These are phyloP conservation scores for Xylaria nigripes DNA, from an alignment of 495 filamentous ascomycete genomes.

Conservation along the genomic window DNA sequence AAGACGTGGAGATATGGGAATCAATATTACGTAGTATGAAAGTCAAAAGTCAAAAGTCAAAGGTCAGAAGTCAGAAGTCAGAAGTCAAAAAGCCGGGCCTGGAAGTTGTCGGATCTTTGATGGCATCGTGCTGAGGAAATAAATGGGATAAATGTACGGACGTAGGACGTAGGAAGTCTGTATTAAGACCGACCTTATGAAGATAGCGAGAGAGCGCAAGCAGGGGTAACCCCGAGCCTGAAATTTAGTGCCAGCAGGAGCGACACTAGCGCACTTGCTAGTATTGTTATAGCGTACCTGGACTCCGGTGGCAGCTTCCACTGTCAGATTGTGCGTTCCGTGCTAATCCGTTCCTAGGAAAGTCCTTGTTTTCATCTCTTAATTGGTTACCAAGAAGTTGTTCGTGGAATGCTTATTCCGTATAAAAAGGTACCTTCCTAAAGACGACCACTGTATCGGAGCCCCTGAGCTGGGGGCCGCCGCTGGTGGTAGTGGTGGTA, in stretches of 20 bases:
- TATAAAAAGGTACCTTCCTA: too few relatives aligned
- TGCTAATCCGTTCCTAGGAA: too few relatives aligned
- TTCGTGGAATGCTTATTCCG: too few relatives aligned
- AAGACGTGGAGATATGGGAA: neutral
- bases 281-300: too few relatives aligned
- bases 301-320: neutral
- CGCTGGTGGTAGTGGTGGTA: too few relatives aligned
- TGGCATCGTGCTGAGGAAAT: neutral
- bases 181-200: too few relatives aligned
- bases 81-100: neutral
- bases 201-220: too few relatives aligned
- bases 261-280: neutral
- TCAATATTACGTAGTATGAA: neutral
- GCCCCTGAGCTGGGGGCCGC: conserved; percentile 5
- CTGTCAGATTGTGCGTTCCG: too few relatives aligned
- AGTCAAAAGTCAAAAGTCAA: neutral
- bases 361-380: too few relatives aligned
- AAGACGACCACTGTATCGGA: too few relatives aligned
- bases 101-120: neutral
- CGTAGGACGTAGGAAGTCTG: too few relatives aligned
- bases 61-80: neutral
- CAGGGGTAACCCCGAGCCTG: neutral
- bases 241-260: neutral
- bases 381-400: too few relatives aligned
- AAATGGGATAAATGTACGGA: neutral